Evolutionary conservation across 2,329 filamentous ascomycete genomes (phyloP).

Genomic region (Colletotrichum liaoningense): DNA sequence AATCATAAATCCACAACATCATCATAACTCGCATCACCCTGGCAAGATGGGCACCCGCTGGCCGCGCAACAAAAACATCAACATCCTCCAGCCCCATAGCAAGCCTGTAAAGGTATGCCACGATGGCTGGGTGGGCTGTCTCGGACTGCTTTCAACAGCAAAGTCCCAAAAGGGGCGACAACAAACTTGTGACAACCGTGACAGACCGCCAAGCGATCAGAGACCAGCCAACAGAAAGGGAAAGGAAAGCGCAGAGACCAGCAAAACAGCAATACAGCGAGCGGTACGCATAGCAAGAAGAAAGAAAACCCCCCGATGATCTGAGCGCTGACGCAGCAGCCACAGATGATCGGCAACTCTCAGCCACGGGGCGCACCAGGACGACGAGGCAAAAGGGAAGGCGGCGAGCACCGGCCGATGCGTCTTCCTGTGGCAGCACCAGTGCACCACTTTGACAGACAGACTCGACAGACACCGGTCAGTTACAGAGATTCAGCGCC

Average conservation of each 20-base stretch:
- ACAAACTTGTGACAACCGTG: background rate
- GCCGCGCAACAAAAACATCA: constrained; percentile 24
- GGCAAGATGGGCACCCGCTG: constrained; percentile 10
- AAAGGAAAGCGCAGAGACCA: background rate
- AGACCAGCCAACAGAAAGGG: background rate
- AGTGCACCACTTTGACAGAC: too few relatives aligned
- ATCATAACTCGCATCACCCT: constrained; percentile 28
- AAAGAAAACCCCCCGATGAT: background rate
- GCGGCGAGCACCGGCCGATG: constrained; percentile 6
- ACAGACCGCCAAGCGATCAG: background rate
- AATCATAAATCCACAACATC: background rate
- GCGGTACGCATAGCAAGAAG: background rate
- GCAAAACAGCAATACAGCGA: background rate
- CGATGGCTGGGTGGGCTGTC: background rate
- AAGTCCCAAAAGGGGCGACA: background rate
- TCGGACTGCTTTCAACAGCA: background rate
- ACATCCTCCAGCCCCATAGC: background rate
- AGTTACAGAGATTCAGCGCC: background rate
- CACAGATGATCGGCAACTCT: constrained; percentile 13
- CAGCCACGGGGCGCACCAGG: constrained; percentile 6
- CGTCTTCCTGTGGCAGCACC: background rate
- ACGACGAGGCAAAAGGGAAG: background rate
- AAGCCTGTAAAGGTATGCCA: constrained; percentile 2
- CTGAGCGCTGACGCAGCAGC: constrained; percentile 23
- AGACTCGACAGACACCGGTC: too few relatives aligned